Evolutionary conservation across 1,139 yeast genomes (phyloP).

Genomic region (Yamadazyma jaroonii): DNA sequence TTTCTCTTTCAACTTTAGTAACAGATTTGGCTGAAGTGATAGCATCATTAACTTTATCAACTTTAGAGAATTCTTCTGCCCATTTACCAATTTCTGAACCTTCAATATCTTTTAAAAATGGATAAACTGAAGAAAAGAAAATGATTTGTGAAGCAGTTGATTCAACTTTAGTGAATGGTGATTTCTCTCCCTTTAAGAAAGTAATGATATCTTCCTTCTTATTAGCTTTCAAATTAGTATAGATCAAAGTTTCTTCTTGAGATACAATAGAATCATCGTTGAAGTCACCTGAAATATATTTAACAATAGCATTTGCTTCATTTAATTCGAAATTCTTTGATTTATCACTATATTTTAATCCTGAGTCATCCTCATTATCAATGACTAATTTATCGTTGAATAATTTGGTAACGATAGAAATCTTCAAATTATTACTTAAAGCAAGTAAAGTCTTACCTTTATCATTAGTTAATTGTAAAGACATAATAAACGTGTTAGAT

Average conservation of each 20-base stretch:
- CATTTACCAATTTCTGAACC: conserved; percentile 25
- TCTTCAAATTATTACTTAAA: conserved; percentile 57
- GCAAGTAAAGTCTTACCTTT: conserved; percentile 37
- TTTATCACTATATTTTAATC: conserved; percentile 32
- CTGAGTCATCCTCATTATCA: conserved; percentile 32
- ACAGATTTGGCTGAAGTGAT: conserved; percentile 34
- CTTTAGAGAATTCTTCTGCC: conserved; percentile 39
- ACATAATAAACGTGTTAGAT: conserved; percentile 1
- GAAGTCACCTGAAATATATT: conserved; percentile 57
- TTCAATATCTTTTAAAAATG: conserved; percentile 21
- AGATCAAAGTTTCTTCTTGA: conserved; percentile 33
- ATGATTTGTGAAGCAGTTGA: conserved; percentile 43
- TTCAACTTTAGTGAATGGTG: conserved; percentile 18
- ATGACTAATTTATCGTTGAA: conserved; percentile 30
- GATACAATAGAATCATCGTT: conserved; percentile 19
- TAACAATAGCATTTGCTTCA: conserved; percentile 83
- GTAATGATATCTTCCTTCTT: conserved; percentile 21
- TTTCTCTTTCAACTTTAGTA: conserved; percentile 44
- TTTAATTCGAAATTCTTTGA: conserved; percentile 49
- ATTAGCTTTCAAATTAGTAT: conserved; percentile 29
- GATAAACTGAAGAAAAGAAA: conserved; percentile 43
- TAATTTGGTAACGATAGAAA: conserved; percentile 51
- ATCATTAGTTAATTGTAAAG: conserved; percentile 39
- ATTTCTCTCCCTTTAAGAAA: conserved; percentile 13
- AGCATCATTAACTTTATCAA: conserved; percentile 36